Base-by-base conservation (phyloP, 768 basidiomycete genomes). In the Daedaleopsis sinensis region DNA sequence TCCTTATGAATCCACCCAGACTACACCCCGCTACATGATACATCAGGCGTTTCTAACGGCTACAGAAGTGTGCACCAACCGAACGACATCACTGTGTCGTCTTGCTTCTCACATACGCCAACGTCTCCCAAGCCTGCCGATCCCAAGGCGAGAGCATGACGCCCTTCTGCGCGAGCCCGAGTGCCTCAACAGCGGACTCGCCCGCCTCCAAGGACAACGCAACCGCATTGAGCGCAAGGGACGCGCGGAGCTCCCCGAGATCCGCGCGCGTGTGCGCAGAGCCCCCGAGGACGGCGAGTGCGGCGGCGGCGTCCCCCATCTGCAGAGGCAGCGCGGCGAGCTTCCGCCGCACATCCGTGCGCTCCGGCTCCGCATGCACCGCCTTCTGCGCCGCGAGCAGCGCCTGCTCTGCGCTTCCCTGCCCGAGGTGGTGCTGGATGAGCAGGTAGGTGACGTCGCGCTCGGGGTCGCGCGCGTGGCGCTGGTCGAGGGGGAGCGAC, bases 371-470 rank as follows among this genome's bases (percentile, higher is more conserved):
- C 0, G 77, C 72, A 43, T 81, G 77, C 8, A 91, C 72, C 8
- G 83, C 84, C 55, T 80, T 80, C 69, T 92, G 88, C 0, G 81
- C 80, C 9, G 83, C 75, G 27, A 79, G 73, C 15, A 82, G 63
- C 0, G 90, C 88, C 65, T 80, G 78, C 53, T 68, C 69, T 16
- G 72, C 61, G 55, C 87, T 80, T 16, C 77, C 77, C 89, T 87
- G 85, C n/a, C 80, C 79, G 21, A 95, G 82, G 68, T 88, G 79
- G 67, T 94, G 86, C 65, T 89, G 84, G 10, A 85, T 78, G 11
- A 94, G 77, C 56, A 97, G 79, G 71, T 89, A 85, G 47, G 87
- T 82, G 37, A 92, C 87, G 63, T 91, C 83, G 59, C 87, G 79
- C 39, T 78, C 72, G 10, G 89, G 88, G 74, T 96, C 95, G 55